These are phyloP conservation scores for Tricholoma bakamatsutake DNA, from an alignment of 768 basidiomycete genomes.

Conservation along the genomic window DNA sequence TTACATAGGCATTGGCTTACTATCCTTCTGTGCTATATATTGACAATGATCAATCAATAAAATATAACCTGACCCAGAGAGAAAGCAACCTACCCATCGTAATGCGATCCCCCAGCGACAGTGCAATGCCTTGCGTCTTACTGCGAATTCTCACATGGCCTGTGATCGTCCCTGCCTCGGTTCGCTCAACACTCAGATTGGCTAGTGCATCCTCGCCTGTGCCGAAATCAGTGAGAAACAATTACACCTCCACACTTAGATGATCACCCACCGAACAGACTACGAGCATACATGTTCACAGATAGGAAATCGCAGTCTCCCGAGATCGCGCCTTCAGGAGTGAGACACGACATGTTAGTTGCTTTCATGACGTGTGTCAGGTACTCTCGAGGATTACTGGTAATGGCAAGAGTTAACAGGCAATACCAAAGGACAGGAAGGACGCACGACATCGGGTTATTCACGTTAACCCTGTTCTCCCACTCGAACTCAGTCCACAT, in stretches of 20 bases:
- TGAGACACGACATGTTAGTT: slow-evolving; percentile 97
- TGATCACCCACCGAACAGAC: slow-evolving; percentile 75
- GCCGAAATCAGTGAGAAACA: background rate
- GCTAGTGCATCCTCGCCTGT: slow-evolving; percentile 93
- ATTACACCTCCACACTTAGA: background rate
- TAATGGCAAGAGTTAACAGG: background rate
- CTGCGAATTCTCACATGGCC: slow-evolving; percentile 96
- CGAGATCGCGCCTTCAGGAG: slow-evolving; percentile 89
- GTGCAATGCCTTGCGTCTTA: slow-evolving; percentile 96
- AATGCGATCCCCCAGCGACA: slow-evolving; percentile 89
- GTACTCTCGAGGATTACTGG: slow-evolving; percentile 81
- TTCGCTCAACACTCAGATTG: slow-evolving; percentile 88
- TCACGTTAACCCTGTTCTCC: slow-evolving; percentile 98
- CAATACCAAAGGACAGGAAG: slow-evolving; percentile 1
- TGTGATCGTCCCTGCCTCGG: slow-evolving; percentile 72
- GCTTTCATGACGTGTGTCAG: slow-evolving; percentile 92
- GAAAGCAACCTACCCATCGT: slow-evolving; percentile 43
- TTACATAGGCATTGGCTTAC: slow-evolving; percentile 31
- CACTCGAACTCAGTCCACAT: slow-evolving; percentile 99
- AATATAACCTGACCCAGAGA: background rate
- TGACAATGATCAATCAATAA: background rate
- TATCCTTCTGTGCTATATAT: slow-evolving; percentile 35
- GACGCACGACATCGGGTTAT: slow-evolving; percentile 73
- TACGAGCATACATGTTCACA: slow-evolving; percentile 94
- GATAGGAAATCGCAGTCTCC: slow-evolving; percentile 97